Base-by-base conservation (phyloP, 306 rosid species). In the Pterocarpus macrocarpus region DNA sequence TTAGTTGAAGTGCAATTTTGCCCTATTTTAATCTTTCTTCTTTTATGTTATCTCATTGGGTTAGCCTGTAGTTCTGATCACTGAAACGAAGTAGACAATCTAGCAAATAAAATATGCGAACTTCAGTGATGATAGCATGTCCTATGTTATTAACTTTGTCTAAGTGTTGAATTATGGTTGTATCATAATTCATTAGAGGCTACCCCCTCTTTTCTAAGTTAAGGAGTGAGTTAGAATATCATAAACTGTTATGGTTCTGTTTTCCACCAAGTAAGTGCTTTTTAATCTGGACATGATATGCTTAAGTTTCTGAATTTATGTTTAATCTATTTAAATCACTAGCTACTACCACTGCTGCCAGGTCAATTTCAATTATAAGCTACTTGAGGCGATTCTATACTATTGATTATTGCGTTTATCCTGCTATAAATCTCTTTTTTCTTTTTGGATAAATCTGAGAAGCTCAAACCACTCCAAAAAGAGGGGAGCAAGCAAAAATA, bases 1-100 rank as follows among this genome's bases (percentile, higher is more conserved):
- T 28, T 39, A 13, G 2, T 22, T 63, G 36, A 58, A 47, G 50
- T 77, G 33, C 44, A 52, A 16, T 59, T 33, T 9, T 52, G 47
- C 57, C 17, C 62, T 49, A 68, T 73, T 79, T 61, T 30, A 47
- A 28, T 69, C 56, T 68, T 69, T 76, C 56, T 65, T 75, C 69
- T 74, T 69, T 55, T 69, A 22, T 69, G 52, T 30, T 69, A 43
- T 56, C 58, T 28, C 70, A 33, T 50, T 33, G 69, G 11, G 12
- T 55, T 56, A 16, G 17, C 16, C 55, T 44, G 64, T 14, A 4
- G 44, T 22, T 66, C 15, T 1, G 8, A 38, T 47, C 52, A 80
- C 33, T 33, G 36, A 44, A 61, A 74, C 39, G 61, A 9, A 72
- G 80, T 22, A 22, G 28, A 22, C 64, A 52, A 39, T 2, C 74